Evolutionary conservation across 345 rosid genomes (phyloP), one percentile per base, ranked within the genome.

Genomic region (Corchorus olitorius): DNA sequence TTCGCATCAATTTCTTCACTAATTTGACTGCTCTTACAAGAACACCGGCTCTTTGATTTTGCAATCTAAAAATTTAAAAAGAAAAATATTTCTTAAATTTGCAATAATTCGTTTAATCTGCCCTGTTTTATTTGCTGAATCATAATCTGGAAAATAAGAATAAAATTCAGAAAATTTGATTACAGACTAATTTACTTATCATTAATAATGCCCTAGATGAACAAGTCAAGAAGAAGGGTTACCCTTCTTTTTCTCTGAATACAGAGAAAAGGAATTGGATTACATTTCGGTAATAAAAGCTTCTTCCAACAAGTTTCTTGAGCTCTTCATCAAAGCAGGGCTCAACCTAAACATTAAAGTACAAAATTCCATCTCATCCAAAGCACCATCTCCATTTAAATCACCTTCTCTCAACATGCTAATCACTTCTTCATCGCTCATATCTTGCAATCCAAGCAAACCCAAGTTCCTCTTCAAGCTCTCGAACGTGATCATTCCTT

Each of bases 331-430:
- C 80, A 88, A 75, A 0, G 60, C 87, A 66, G 93, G 93, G 52
- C 93, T 90, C 55, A 90, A 54, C 83, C 93, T 86, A 67, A 85
- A 88, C 93, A 89, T 89, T 15, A 89, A 78, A 48, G 88, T 84
- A 50, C 88, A 89, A 54, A 89, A 89, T 77, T 89, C 91, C 87
- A 81, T 80, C 66, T 83, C 85, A 63, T 80, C 79, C 78, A 88
- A 11, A 14, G 82, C 87, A 0, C 91, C 91, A 71, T 90, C 93
- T 0, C 91, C 93, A 61, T 90, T 86, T 12, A 85, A 56, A 61
- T 90, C 91, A 7, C 90, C 93, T 83, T 88, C 91, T 43, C 79
- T 77, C 33, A 90, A 46, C 93, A 90, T 90, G 48, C 80, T 78
- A 77, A n/a, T 60, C 17, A 84, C 16, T 37, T 89, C 91, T 5